Conservation (phyloP, 257 asterid genomes). For the Plantago elongata region DNA sequence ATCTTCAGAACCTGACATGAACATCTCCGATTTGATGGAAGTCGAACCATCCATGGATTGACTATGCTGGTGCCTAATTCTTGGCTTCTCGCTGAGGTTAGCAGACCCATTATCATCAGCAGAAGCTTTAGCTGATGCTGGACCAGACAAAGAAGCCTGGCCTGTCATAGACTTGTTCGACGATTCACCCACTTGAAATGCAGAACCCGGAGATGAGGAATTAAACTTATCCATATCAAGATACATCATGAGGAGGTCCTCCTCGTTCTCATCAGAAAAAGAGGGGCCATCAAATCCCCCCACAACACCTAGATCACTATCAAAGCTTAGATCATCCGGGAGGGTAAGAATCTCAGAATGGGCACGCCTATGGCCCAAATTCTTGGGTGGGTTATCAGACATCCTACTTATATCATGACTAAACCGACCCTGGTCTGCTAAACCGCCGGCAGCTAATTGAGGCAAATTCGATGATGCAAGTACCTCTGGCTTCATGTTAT, state of each 20-base stretch:
- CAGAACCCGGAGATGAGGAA: slow-evolving; percentile 65
- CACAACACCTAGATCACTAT: slow-evolving; percentile 86
- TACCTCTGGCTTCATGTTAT: slow-evolving; percentile 42
- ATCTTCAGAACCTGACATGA: slow-evolving; percentile 70
- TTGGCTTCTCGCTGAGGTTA: slow-evolving; percentile 52
- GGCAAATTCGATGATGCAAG: slow-evolving; percentile 51
- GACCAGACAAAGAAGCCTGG: slow-evolving; percentile 33
- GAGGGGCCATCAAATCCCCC: slow-evolving; percentile 96
- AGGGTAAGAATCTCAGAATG: slow-evolving; percentile 93
- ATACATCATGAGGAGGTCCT: slow-evolving; percentile 71
- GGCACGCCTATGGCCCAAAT: slow-evolving; percentile 82
- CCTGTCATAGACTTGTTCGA: slow-evolving; percentile 43
- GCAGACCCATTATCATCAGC: slow-evolving; percentile 28
- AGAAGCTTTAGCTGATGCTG: too few relatives aligned
- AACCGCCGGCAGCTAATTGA: slow-evolving; percentile 55
- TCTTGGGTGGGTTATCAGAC: slow-evolving; percentile 87
- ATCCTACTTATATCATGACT: slow-evolving; percentile 83
- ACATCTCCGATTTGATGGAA: slow-evolving; percentile 77
- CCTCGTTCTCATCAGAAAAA: slow-evolving; percentile 79
- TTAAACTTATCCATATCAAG: slow-evolving; percentile 86
- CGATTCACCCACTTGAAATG: slow-evolving; percentile 61
- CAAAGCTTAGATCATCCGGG: slow-evolving; percentile 92
- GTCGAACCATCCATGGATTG: slow-evolving; percentile 99
- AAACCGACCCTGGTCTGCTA: slow-evolving; percentile 50
- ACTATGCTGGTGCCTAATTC: slow-evolving; percentile 91